Base-by-base conservation (phyloP, 2,329 filamentous ascomycete species). In the Alternaria incomplexa region DNA sequence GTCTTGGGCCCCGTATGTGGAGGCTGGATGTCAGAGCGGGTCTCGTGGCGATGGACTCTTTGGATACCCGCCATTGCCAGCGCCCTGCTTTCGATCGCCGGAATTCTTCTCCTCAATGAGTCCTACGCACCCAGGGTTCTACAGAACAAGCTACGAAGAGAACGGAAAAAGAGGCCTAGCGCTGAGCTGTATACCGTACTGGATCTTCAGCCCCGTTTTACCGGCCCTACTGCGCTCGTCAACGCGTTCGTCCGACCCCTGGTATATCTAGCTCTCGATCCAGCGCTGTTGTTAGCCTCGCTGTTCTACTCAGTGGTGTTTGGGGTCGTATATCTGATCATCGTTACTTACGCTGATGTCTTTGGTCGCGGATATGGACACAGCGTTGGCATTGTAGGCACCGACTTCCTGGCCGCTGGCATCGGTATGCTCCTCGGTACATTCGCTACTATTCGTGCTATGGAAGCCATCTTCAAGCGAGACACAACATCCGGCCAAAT, bases 1-100 rank as follows among this genome's bases (percentile, higher is more conserved):
- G 57, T 67, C n/a, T 57, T 67, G 25, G 63, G 65, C 12, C 65
- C 65, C 13, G 59, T 66, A 7, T 64, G 61, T 54, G 64, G 64
- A 40, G 64, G 64, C 15, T 66, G 64, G 64, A 64, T 66, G 64
- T 64, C 62, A 10, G 43, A 66, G 36, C 26, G 43, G 8, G 62
- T 63, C 10, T 64, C 58, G 0, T 66, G 64, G 64, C 60, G 64
- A 28, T 66, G 64, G 64, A 64, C 62, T 25, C 30, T 66, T 6
- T 66, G 62, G 62, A 44, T 66, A 15, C 61, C 64, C 17, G 63
- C 63, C 1, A 63, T 68, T 43, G 63, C 63, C 10, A 63, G 65
- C 40, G 56, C 51, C 26, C 15, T 64, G 9, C 17, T 68, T 13
- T 47, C 55, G 12, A 40, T 60, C n/a, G 48, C 43, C 11, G 63